These are phyloP conservation scores for Tylopilus vinaceipallidus DNA, from an alignment of 768 basidiomycete genomes.

Conservation along the genomic window DNA sequence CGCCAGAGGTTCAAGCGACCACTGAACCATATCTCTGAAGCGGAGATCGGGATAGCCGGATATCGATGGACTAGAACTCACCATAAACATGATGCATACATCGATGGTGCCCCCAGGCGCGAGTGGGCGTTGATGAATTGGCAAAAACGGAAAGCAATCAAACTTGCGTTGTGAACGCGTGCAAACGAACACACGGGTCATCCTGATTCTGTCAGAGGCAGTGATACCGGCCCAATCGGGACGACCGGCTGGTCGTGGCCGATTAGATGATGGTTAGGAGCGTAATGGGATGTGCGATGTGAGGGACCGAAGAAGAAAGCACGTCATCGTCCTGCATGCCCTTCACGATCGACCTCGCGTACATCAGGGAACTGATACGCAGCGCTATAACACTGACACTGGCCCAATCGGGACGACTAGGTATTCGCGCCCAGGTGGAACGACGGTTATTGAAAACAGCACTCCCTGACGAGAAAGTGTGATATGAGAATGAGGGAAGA, in stretches of 20 bases:
- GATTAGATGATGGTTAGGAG: background rate
- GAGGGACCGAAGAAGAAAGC: background rate
- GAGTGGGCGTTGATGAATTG: background rate
- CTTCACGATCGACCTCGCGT: constrained; percentile 5
- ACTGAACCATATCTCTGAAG: background rate
- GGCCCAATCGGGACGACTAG: no score
- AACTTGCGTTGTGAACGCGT: background rate
- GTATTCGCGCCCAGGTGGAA: no score
- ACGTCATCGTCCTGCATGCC: background rate
- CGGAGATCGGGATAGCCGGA: constrained; percentile 3
- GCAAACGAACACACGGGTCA: background rate
- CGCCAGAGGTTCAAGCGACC: background rate
- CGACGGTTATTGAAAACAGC: no score
- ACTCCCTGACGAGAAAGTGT: no score
- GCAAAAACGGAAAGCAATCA: constrained; percentile 11
- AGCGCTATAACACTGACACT: no score
- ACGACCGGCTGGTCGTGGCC: background rate
- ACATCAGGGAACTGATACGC: constrained; percentile 9
- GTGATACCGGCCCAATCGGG: background rate
- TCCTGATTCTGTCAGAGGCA: background rate
- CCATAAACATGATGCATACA: constrained; percentile 18
- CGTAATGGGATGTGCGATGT: background rate
- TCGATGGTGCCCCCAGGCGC: constrained; percentile 5
- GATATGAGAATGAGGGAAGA: no score
- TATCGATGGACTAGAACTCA: background rate